phyloP scores from a whole-genome alignment of 257 asterid species.

The Linaria vulgaris region DNA sequence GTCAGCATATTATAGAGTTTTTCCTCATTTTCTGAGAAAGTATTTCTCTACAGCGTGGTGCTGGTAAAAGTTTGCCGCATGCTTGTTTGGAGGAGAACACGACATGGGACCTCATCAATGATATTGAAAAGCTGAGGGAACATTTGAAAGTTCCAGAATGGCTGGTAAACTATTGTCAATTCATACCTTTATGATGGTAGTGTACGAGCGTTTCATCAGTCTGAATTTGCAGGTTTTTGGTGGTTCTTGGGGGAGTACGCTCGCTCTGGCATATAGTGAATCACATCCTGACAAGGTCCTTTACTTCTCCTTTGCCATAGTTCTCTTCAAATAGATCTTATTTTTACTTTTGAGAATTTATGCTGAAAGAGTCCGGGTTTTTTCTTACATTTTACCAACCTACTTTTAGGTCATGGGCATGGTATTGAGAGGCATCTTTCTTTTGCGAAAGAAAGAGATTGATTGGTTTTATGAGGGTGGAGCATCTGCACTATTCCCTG shows the following conservation, averaged over 20 bases:
- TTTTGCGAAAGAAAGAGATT: constrained; percentile 91
- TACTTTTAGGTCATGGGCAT: constrained; percentile 75
- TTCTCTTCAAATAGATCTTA: constrained; percentile 11
- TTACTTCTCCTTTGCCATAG: constrained; percentile 23
- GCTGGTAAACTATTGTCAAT: constrained; percentile 57
- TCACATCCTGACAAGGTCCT: constrained; percentile 85
- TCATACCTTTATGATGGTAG: constrained; percentile 17
- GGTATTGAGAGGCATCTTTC: constrained; percentile 88
- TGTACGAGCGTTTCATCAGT: constrained; percentile 26
- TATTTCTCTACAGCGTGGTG: constrained; percentile 63
- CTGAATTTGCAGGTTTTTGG: constrained; percentile 79
- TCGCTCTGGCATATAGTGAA: constrained; percentile 85
- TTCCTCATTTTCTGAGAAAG: constrained; percentile 16
- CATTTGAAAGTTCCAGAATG: constrained; percentile 85
- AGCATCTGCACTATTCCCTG: constrained; percentile 96
- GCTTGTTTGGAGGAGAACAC: constrained; percentile 92
- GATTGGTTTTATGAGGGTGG: constrained; percentile 99
- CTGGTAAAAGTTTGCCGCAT: constrained; percentile 93
- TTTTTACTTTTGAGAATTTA: constrained; percentile 6
- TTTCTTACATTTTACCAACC: not conserved
- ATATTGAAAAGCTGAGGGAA: constrained; percentile 82
- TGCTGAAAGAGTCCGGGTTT: not conserved
- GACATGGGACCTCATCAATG: constrained; percentile 86
- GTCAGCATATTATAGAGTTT: constrained; percentile 23
- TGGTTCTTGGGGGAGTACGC: constrained; percentile 99